Evolutionary conservation across 2,329 filamentous ascomycete genomes (phyloP), one percentile per base, ranked within the genome.

Genomic region (Penicillium sp.): DNA sequence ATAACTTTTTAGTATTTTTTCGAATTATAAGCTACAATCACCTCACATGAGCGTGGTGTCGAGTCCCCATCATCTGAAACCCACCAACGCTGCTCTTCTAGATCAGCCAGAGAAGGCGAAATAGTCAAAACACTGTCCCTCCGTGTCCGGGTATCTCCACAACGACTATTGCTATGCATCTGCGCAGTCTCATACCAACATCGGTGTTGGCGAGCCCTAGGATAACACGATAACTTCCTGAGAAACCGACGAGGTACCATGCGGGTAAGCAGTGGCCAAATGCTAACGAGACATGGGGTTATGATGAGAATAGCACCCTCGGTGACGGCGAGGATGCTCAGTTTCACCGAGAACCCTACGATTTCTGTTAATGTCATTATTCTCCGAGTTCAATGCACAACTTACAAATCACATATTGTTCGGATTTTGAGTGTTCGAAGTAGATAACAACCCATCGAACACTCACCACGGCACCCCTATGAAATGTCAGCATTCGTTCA

Each of bases 241-340:
- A 48, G 10, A 2, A 48, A 13, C 4, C n/a, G 7, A 10, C 24
- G 32, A 9, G 57, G 50, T 1, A 52, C 13, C 6, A 53, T 28
- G 1, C 47, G 48, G 18, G 40, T 44, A 29, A 59, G 33, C 6
- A 63, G 44, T 10, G 60, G 57, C 59, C 60, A 60, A 38, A 58
- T 60, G 2, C 51, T 49, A 8, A 56, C 47, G 3, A 63, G 53
- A 38, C 59, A 63, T 2, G 56, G 49, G 6, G 59, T 53, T 39
- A 60, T 57, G 29, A 63, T 55, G 4, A 63, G 55, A n/a, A 59
- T 41, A 0, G 42, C 64, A 4, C 54, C 48, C 46, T 61, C 60
- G 3, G 60, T 24, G 5, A 57, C 40, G 7, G 57, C 55, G 37
- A 51, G 45, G n/a, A 63, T 55, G 7, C 52, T 54, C 2, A 61